A percentile compares a stretch with the other conserved stretches of the same genome.
Evolutionary conservation across 169 alveolate genomes (phyloP).

Genomic region (Eimeria sp.): DNA sequence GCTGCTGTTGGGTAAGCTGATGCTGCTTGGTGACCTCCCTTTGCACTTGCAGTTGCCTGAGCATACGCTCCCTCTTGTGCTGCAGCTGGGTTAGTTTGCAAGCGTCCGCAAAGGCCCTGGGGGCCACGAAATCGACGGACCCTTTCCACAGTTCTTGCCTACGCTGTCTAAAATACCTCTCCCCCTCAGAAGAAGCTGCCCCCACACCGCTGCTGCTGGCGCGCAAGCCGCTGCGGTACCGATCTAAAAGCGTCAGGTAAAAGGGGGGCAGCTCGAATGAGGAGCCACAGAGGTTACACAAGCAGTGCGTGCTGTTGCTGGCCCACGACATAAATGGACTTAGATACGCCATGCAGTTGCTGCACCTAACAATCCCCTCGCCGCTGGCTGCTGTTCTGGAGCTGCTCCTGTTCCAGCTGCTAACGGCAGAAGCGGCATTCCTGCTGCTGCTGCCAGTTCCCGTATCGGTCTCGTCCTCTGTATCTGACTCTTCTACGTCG

Average conservation of each 20-base stretch:
- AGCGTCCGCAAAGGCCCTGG: slow-evolving; percentile 59
- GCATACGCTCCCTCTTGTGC: slow-evolving; percentile 29
- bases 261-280: slow-evolving; percentile 82
- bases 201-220: slow-evolving; percentile 47
- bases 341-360: slow-evolving; percentile 85
- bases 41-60: slow-evolving; percentile 23
- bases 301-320: slow-evolving; percentile 85
- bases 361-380: slow-evolving; percentile 85
- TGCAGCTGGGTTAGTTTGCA: slow-evolving; percentile 66
- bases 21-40: slow-evolving; percentile 24
- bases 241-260: slow-evolving; percentile 73
- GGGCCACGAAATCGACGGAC: slow-evolving; percentile 83
- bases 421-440: slow-evolving; percentile 33
- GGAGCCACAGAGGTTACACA: slow-evolving; percentile 87
- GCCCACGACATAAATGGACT: slow-evolving; percentile 87
- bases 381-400: slow-evolving; percentile 18
- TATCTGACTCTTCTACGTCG: slow-evolving; percentile 42
- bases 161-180: background rate
- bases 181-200: slow-evolving; percentile 41
- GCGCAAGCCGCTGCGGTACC: slow-evolving; percentile 70
- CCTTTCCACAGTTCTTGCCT: slow-evolving; percentile 82
- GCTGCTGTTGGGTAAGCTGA: slow-evolving; percentile 66
- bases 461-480: background rate
- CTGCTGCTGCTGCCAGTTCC: slow-evolving; percentile 33
- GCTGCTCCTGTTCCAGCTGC: slow-evolving; percentile 62